These are phyloP conservation scores for Rhododendron molle DNA, from an alignment of 148 eudicot species.

Conservation along the genomic window DNA sequence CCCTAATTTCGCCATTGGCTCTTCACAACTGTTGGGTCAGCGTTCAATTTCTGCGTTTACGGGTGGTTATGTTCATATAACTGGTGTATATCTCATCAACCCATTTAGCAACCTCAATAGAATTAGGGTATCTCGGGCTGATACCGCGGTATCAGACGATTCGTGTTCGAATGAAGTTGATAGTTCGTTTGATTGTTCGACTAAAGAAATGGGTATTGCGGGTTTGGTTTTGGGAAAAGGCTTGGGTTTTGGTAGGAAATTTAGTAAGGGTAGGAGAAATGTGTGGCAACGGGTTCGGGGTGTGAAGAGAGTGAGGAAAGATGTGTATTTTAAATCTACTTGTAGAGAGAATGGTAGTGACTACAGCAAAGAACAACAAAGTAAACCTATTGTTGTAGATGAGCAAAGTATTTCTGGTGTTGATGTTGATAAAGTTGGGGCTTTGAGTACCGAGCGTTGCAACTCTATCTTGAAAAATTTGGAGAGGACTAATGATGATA, in stretches of 20 bases:
- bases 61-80: conserved; percentile 21
- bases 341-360: not conserved
- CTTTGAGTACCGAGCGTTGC: conserved; percentile 43
- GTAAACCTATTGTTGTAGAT: conserved; percentile 9
- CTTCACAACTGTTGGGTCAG: conserved; percentile 21
- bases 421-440: conserved; percentile 26
- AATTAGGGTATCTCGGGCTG: conserved; percentile 38
- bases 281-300: conserved; percentile 42
- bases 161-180: conserved; percentile 21
- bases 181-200: conserved; percentile 3
- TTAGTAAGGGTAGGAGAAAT: conserved; percentile 22
- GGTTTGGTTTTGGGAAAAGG: conserved; percentile 13
- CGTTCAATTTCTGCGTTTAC: conserved; percentile 24
- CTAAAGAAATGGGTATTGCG: conserved; percentile 21
- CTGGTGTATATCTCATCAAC: conserved; percentile 27
- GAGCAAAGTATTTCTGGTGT: conserved; percentile 10
- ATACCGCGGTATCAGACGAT: conserved; percentile 32
- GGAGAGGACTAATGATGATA: conserved; percentile 28
- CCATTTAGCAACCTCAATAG: conserved; percentile 24
- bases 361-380: conserved; percentile 1
- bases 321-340: conserved; percentile 14
- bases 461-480: conserved; percentile 54
- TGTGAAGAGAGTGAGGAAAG: conserved; percentile 19
- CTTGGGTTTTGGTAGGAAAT: conserved; percentile 7
- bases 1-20: conserved; percentile 25